Conservation (phyloP, 306 rosid genomes). For the Parietaria judaica region DNA sequence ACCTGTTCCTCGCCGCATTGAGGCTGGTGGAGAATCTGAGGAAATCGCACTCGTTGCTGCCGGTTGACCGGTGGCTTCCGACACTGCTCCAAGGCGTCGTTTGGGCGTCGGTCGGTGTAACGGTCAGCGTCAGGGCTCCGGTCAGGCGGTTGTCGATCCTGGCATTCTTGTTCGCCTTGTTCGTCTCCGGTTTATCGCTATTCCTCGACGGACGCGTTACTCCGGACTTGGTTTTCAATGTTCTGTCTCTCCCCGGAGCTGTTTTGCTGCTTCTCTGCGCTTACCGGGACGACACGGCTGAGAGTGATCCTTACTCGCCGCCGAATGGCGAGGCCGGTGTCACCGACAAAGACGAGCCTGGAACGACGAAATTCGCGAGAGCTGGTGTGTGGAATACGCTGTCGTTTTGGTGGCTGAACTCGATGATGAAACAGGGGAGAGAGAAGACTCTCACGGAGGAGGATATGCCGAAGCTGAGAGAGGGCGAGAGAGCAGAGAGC, state of each 20-base stretch:
- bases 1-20: constrained; percentile 54
- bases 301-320: constrained; percentile 54
- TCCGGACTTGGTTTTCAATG: constrained; percentile 41
- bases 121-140: constrained; percentile 36
- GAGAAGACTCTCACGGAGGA: constrained; percentile 52
- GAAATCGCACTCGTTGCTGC: constrained; percentile 41
- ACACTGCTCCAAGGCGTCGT: constrained; percentile 52
- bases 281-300: constrained; percentile 26
- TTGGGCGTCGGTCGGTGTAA: constrained; percentile 54
- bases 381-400: constrained; percentile 53
- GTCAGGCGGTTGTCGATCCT: constrained; percentile 35
- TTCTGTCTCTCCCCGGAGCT: constrained; percentile 60
- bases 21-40: constrained; percentile 49
- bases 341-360: constrained; percentile 17
- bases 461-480: constrained; percentile 57
- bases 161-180: constrained; percentile 36
- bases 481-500: constrained; percentile 60
- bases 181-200: constrained; percentile 36
- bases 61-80: constrained; percentile 50
- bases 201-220: constrained; percentile 26
- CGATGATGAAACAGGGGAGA: constrained; percentile 70
- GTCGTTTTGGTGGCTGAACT: constrained; percentile 80
- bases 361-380: constrained; percentile 49
- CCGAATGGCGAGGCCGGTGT: constrained; percentile 35
- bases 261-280: constrained; percentile 43